Conservation (phyloP, 805 yeast species). For the Candida vaughaniae region DNA sequence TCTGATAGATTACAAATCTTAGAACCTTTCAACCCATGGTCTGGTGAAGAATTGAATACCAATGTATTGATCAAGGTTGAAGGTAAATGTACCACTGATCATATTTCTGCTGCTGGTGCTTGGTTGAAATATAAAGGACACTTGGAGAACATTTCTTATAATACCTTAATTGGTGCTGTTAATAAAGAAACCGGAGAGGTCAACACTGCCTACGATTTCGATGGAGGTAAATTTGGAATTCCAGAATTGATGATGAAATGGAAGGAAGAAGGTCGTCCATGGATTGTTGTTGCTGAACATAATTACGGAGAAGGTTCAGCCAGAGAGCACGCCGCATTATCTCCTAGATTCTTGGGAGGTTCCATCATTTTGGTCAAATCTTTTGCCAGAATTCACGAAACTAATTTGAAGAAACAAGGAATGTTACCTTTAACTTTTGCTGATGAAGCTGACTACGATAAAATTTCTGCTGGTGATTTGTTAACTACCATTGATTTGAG, state of each 20-base stretch:
- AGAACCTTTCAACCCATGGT: conserved; percentile 87
- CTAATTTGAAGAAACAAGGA: conserved; percentile 97
- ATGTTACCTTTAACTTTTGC: conserved; percentile 93
- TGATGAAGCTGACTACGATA: conserved; percentile 85
- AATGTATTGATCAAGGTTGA: conserved; percentile 84
- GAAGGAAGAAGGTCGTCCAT: conserved; percentile 80
- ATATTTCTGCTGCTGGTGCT: conserved; percentile 97
- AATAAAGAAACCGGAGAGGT: conserved; percentile 97
- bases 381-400: conserved; percentile 97
- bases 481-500: conserved; percentile 70
- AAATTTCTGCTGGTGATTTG: conserved; percentile 70
- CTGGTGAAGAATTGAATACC: conserved; percentile 77
- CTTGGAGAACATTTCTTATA: conserved; percentile 90
- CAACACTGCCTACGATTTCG: conserved; percentile 82
- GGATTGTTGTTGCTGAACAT: conserved; percentile 97
- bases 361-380: conserved; percentile 85
- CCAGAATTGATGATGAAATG: conserved; percentile 98
- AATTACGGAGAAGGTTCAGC: conserved; percentile 99
- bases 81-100: conserved; percentile 98
- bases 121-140: conserved; percentile 99
- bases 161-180: conserved; percentile 95
- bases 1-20: conserved; percentile 89
- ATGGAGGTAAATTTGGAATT: conserved; percentile 73
- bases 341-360: conserved; percentile 95
- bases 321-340: conserved; percentile 97